Base-by-base conservation (phyloP, 176 grass and related monocot species). In the Oryza glaberrima region DNA sequence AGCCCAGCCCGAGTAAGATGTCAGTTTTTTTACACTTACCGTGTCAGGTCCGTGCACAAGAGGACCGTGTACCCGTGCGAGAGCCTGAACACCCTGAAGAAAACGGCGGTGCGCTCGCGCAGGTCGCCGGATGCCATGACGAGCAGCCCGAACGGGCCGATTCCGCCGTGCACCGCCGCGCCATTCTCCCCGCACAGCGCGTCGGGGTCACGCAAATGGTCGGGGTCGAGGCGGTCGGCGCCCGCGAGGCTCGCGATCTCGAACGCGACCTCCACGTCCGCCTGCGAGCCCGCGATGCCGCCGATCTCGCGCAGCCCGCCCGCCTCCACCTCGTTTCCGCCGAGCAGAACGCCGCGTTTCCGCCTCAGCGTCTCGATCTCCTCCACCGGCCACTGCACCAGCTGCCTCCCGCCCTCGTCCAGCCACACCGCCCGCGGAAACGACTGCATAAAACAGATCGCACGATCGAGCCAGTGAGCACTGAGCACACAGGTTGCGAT, bases 111-210 rank as follows among this genome's bases (percentile, higher is more conserved):
- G 87, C 90, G 77, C 81, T 98, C 93, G 32, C 48, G 65, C 70
- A 94, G 26, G 74, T 93, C 85, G 11, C 83, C 77, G 68, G 90
- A 91, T 12, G 93, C 81, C 64, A 93, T 65, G 30, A 95, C 85
- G 25, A 98, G 40, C 67, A 98, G 85, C 11, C 93, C 93, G 54
- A 98, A 98, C 3, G 93, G 93, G 0, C 96, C 96, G 52, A 95
- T 67, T 65, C 87, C 85, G 73, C 93, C 96, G 0, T 25, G 58
- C 70, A 85, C 91, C 8, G 72, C 87, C n/a, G 93, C 90, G 70
- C 74, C 87, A 19, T 80, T 86, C 72, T 90, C 71, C 4, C 67
- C 77, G 67, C 93, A 95, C 58, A 98, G 69, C 34, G 67, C 90
- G 40, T 90, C 88, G 13, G 95, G 87, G 76, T 95, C 89, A 7